Evolutionary conservation across 1,284 basidiomycete genomes (phyloP), one percentile per base, ranked within the genome.

Genomic region (Leccinum holopus): DNA sequence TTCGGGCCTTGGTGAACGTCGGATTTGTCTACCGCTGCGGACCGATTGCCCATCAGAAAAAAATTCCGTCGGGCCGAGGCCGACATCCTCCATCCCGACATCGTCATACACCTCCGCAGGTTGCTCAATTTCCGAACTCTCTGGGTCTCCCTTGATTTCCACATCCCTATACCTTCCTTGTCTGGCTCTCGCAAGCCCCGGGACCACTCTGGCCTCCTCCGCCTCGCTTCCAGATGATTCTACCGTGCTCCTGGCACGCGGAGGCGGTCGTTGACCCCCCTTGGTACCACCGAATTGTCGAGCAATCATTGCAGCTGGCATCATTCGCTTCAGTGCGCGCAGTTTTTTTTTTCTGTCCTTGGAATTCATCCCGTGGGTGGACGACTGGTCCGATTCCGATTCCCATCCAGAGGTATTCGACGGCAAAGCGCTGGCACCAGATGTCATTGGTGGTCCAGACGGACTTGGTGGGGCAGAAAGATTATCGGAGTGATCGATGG

Each of bases 71-170:
- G 16, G 52, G 52, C 53, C 52, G 11, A 37, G 44, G 11, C 10
- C 49, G 21, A 30, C 8, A 39, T 44, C 56, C 6, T 49, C 51
- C 18, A 47, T 58, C 41, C 37, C 57, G 16, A 35, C 55, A 18
- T 28, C 58, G 35, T 63, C 59, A n/a, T 57, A 51, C 5, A 10
- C 35, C 16, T 56, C 54, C 14, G 14, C 4, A 16, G 54, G 55
- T 53, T 0, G 60, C 47, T 77, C 75, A 41, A 72, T 64, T 9
- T 80, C 79, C 12, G 81, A 81, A 69, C 81, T 83, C 63, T 84
- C 82, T 2, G 80, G 68, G 64, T 84, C 84, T 10, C 83, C 83
- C 67, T 72, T 80, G 55, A 85, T 75, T 16, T 72, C 67, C 10
- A 66, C 61, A 35, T 61, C 76, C 69, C 28, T 72, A 61, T 63